A percentile compares a stretch with the other conserved stretches of the same genome.
phyloP scores from a whole-genome alignment of 192 early-diverging fungal genomes.

The Gonapodya prolifera region DNA sequence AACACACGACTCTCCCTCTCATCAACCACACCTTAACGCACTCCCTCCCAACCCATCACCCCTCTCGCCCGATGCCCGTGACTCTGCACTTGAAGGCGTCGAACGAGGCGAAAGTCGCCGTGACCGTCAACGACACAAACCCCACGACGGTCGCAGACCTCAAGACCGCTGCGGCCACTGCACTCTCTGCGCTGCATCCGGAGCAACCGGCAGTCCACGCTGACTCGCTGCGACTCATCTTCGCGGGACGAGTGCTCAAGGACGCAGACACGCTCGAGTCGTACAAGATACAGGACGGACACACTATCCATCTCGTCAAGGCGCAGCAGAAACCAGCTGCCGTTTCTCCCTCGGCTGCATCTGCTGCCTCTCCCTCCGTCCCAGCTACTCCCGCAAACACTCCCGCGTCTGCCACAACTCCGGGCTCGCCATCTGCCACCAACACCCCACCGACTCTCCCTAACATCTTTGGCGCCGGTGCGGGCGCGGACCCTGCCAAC shows the following conservation, averaged over 20 bases:
- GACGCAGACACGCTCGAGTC: conserved; percentile 60
- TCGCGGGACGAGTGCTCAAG: conserved; percentile 86
- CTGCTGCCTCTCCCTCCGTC: background rate
- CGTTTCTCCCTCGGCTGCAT: background rate
- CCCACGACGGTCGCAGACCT: conserved; percentile 67
- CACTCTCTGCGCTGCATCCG: conserved; percentile 19
- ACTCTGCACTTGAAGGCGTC: conserved; percentile 61
- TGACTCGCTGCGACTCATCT: conserved; percentile 76
- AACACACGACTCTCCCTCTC: no score
- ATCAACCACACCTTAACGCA: no score
- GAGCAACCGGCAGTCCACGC: no score
- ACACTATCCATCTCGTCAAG: conserved; percentile 88
- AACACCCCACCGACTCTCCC: no score
- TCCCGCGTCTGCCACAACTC: background rate
- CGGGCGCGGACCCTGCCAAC: no score
- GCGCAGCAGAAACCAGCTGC: conserved; percentile 29
- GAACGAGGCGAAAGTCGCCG: conserved; percentile 57
- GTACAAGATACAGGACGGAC: conserved; percentile 76
- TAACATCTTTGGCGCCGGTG: background rate
- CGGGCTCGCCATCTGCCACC: background rate
- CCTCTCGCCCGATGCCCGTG: conserved; percentile 25
- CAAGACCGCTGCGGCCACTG: conserved; percentile 46
- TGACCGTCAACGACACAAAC: conserved; percentile 39
- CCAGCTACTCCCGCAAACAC: background rate
- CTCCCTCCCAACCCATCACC: no score